Evolutionary conservation across 768 basidiomycete species (phyloP).

Genomic region (Boletellus emodensis): DNA sequence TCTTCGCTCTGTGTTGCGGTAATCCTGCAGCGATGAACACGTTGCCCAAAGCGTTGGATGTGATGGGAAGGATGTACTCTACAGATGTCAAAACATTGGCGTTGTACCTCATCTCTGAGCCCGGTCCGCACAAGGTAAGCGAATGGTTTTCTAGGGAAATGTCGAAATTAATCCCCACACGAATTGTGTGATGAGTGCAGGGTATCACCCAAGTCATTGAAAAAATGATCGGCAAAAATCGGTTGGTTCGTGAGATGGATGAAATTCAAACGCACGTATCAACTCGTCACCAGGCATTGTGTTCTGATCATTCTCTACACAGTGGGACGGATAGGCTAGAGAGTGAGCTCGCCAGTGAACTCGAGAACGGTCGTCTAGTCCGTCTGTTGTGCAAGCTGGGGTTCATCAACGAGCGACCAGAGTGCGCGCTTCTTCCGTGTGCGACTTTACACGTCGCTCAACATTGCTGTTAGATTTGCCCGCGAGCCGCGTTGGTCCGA

Average conservation of each 20-base stretch:
- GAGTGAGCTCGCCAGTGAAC: slow-evolving; percentile 76
- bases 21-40: slow-evolving; percentile 55
- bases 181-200: slow-evolving; percentile 32
- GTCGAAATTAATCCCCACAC: neutral
- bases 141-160: neutral
- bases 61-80: slow-evolving; percentile 69
- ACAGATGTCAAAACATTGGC: slow-evolving; percentile 78
- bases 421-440: slow-evolving; percentile 52
- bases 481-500: slow-evolving; percentile 96
- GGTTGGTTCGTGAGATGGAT: slow-evolving; percentile 73
- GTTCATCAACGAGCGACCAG: slow-evolving; percentile 99
- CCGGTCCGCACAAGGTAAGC: slow-evolving; percentile 57
- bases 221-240: slow-evolving; percentile 59
- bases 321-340: slow-evolving; percentile 84
- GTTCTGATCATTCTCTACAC: slow-evolving; percentile 1
- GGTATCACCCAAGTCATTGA: slow-evolving; percentile 77
- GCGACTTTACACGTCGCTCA: neutral
- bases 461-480: slow-evolving; percentile 67
- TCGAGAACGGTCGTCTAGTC: slow-evolving; percentile 92
- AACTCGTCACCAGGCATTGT: neutral
- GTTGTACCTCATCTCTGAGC: slow-evolving; percentile 73
- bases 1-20: slow-evolving; percentile 75
- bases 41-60: slow-evolving; percentile 71
- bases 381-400: slow-evolving; percentile 90
- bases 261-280: slow-evolving; percentile 68